phyloP scores from a whole-genome alignment of 192 early-diverging fungal species.

The Coemansia sp. region DNA sequence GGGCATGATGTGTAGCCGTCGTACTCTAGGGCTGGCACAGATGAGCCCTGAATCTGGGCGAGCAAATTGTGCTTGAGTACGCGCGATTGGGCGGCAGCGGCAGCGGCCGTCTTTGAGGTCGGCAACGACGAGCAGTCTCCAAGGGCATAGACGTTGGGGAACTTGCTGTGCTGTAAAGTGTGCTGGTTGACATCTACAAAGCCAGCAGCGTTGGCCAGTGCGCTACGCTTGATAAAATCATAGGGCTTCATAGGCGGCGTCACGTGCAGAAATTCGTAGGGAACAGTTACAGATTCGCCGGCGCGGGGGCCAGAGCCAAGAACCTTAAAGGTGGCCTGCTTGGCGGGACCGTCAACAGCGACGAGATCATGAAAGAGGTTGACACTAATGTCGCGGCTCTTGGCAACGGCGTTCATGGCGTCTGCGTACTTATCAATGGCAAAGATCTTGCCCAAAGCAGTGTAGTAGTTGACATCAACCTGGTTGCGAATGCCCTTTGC shows the following conservation, averaged over 20 bases:
- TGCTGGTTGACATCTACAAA: conserved; percentile 80
- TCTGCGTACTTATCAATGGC: conserved; percentile 80
- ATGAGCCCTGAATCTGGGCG: conserved; percentile 57
- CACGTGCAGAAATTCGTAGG: conserved; percentile 84
- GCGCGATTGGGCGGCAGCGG: conserved; percentile 77
- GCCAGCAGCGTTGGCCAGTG: conserved; percentile 72
- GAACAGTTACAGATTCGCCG: conserved; percentile 60
- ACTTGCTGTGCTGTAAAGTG: conserved; percentile 78
- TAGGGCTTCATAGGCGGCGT: conserved; percentile 82
- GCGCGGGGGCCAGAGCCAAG: conserved; percentile 38
- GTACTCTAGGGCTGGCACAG: conserved; percentile 59
- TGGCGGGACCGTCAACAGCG: conserved; percentile 62
- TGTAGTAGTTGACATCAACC: conserved; percentile 71
- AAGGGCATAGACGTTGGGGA: conserved; percentile 73
- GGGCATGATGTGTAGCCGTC: conserved; percentile 85
- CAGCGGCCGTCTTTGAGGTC: conserved; percentile 88
- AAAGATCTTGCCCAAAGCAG: conserved; percentile 84
- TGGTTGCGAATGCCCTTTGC: conserved; percentile 66
- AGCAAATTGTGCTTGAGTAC: conserved; percentile 76
- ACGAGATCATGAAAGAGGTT: conserved; percentile 72
- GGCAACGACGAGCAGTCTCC: conserved; percentile 84
- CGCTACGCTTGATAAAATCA: conserved; percentile 70
- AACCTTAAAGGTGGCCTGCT: conserved; percentile 70
- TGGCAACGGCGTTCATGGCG: conserved; percentile 65
- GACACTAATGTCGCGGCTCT: conserved; percentile 66